A percentile compares a stretch with the other conserved stretches of the same genome.
Evolutionary conservation across 257 asterid species (phyloP).

Genomic region (Solanum chilense): DNA sequence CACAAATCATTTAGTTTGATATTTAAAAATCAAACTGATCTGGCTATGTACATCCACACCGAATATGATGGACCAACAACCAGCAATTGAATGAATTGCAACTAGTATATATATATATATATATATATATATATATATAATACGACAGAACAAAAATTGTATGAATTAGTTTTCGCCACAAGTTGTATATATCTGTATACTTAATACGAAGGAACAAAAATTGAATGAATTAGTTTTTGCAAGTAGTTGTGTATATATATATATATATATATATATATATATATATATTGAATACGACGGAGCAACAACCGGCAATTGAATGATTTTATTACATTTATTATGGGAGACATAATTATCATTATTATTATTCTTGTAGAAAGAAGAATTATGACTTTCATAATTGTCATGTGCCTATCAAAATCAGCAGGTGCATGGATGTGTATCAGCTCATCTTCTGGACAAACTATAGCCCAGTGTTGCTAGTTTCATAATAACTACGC

Average conservation of each 20-base stretch:
- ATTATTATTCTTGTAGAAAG: not conserved
- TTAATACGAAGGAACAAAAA: not conserved
- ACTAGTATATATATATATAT: too few relatives aligned
- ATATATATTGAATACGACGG: not conserved
- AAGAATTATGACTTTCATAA: not conserved
- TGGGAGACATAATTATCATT: not conserved
- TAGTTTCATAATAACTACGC: not conserved
- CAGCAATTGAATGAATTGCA: not conserved
- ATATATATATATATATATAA: too few relatives aligned
- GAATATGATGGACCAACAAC: not conserved
- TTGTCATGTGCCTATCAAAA: constrained; percentile 14
- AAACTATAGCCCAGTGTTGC: not conserved
- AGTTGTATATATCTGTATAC: too few relatives aligned
- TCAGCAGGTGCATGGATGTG: not conserved
- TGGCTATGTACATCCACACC: too few relatives aligned
- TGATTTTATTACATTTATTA: not conserved
- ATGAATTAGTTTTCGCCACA: not conserved
- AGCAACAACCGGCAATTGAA: not conserved
- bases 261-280: too few relatives aligned
- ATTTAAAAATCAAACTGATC: too few relatives aligned
- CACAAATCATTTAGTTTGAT: too few relatives aligned
- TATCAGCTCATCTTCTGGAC: not conserved
- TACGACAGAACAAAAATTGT: too few relatives aligned
- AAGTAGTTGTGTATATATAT: not conserved
- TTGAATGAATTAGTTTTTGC: not conserved